Evolutionary conservation across 2,329 filamentous ascomycete genomes (phyloP).

Genomic region (Proliferodiscus dingleyae): DNA sequence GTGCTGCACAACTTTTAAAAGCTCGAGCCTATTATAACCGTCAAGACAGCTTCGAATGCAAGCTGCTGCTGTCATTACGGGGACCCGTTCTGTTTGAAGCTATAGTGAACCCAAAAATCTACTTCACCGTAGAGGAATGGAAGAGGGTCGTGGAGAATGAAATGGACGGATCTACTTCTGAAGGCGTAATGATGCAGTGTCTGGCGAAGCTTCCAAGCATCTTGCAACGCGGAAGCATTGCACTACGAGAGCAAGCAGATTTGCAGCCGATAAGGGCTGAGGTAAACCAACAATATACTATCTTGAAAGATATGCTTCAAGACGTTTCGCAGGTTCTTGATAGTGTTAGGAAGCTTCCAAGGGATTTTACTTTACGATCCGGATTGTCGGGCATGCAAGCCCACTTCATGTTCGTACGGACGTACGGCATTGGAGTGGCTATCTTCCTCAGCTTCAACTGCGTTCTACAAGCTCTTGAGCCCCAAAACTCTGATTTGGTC

Average conservation of each 20-base stretch:
- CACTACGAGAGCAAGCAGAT: neutral
- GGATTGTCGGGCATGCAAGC: neutral
- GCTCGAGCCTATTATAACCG: slow-evolving; percentile 30
- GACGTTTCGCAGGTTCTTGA: neutral
- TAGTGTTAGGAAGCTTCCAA: neutral
- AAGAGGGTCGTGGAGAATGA: slow-evolving; percentile 30
- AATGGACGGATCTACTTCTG: slow-evolving; percentile 25
- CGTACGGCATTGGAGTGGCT: slow-evolving; percentile 31
- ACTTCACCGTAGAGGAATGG: slow-evolving; percentile 33
- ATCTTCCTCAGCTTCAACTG: slow-evolving; percentile 32
- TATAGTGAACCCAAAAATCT: slow-evolving; percentile 32
- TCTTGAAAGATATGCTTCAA: neutral
- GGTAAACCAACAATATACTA: neutral
- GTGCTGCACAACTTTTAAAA: slow-evolving; percentile 29
- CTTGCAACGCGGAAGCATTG: slow-evolving; percentile 28
- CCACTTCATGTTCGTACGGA: slow-evolving; percentile 16
- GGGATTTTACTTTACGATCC: neutral
- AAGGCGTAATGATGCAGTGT: slow-evolving; percentile 31
- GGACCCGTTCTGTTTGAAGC: slow-evolving; percentile 36
- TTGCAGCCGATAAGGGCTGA: neutral
- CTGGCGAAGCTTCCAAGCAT: slow-evolving; percentile 31
- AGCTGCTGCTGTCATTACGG: slow-evolving; percentile 32
- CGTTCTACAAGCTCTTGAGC: slow-evolving; percentile 29
- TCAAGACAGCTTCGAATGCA: slow-evolving; percentile 32
- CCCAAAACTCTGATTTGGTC: slow-evolving; percentile 15